These are phyloP conservation scores for Heterobasidion occidentale DNA, from an alignment of 1,284 basidiomycete species.

Conservation along the genomic window DNA sequence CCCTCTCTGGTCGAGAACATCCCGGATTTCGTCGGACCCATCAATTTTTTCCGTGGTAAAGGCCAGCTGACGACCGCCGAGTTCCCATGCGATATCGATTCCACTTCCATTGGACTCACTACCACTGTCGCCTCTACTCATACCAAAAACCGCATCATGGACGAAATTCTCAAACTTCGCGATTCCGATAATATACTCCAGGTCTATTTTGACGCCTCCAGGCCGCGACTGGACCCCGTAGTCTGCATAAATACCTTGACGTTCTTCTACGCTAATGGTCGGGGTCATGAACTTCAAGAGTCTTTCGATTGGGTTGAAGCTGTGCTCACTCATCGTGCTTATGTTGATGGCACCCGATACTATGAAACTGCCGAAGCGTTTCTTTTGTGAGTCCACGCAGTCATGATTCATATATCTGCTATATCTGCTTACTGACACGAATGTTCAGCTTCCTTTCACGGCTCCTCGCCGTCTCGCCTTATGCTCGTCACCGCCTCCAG, in stretches of 20 bases:
- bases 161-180: conserved; percentile 43
- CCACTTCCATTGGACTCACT: conserved; percentile 41
- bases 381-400: conserved; percentile 22
- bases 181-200: conserved; percentile 42
- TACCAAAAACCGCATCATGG: conserved; percentile 37
- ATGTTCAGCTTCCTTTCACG: conserved; percentile 33
- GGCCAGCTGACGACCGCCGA: conserved; percentile 28
- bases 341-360: conserved; percentile 48
- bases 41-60: conserved; percentile 46
- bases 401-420: too few species aligned
- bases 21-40: conserved; percentile 34
- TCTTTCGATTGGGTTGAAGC: conserved; percentile 44
- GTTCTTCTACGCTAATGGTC: conserved; percentile 41
- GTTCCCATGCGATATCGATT: conserved; percentile 44
- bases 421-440: too few species aligned
- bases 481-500: too few species aligned
- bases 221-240: conserved; percentile 46
- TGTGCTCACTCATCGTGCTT: conserved; percentile 44
- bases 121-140: conserved; percentile 26
- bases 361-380: conserved; percentile 47
- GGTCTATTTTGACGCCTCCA: conserved; percentile 46
- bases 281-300: conserved; percentile 35
- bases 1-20: conserved; percentile 16
- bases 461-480: conserved; percentile 21
- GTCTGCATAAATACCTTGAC: conserved; percentile 44